Conservation (phyloP, 2,329 filamentous ascomycete genomes). For the Falciphora oryzae region DNA sequence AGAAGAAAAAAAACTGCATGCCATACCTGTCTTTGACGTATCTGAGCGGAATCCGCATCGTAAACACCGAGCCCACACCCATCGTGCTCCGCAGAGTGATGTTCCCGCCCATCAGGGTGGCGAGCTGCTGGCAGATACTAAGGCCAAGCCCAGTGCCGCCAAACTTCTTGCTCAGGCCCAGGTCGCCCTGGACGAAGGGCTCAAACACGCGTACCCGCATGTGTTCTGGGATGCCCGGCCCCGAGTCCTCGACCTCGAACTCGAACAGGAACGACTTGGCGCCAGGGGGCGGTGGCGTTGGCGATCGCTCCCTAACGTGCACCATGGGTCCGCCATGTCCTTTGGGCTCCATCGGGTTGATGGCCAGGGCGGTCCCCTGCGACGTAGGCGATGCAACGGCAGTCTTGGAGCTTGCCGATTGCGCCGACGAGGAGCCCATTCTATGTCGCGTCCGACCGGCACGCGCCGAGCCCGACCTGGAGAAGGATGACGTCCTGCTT, state of each 20-base stretch:
- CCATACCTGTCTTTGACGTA: conserved; percentile 63
- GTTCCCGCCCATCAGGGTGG: conserved; percentile 73
- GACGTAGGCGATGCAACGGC: conserved; percentile 20
- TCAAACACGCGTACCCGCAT: conserved; percentile 84
- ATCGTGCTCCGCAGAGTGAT: conserved; percentile 67
- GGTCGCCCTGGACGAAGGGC: conserved; percentile 89
- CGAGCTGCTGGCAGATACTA: conserved; percentile 84
- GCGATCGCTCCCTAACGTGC: conserved; percentile 47
- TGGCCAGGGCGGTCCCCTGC: conserved; percentile 49
- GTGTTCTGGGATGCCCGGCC: conserved; percentile 73
- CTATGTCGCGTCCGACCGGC: conserved; percentile 37
- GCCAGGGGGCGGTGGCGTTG: conserved; percentile 53
- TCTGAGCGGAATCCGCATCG: conserved; percentile 73
- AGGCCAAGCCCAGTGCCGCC: conserved; percentile 83
- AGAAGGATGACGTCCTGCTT: conserved; percentile 48
- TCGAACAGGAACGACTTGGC: conserved; percentile 70
- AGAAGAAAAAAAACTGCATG: neutral
- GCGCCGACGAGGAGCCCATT: conserved; percentile 42
- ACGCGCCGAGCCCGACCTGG: conserved; percentile 36
- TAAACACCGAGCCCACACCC: conserved; percentile 74
- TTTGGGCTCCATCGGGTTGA: conserved; percentile 58
- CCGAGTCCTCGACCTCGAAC: conserved; percentile 84
- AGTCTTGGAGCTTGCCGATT: conserved; percentile 44
- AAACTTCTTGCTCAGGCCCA: conserved; percentile 82
- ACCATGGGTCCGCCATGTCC: conserved; percentile 35